These are phyloP conservation scores for Malassezia slooffiae DNA, from an alignment of 1,284 basidiomycete genomes.

Conservation along the genomic window DNA sequence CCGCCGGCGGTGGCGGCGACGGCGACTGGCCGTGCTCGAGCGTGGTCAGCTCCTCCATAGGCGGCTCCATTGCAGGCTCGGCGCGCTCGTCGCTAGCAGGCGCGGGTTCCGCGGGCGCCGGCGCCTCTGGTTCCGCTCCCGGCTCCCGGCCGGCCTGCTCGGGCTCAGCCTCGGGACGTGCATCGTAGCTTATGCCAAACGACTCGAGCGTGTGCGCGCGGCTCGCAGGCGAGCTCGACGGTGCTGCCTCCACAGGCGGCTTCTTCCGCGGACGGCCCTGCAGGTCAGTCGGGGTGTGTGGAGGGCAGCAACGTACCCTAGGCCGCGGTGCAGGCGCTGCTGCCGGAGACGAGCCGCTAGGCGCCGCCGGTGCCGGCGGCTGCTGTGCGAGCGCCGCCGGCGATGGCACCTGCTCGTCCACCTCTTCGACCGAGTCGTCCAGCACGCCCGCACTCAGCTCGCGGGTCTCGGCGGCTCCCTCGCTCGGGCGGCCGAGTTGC, in stretches of 20 bases:
- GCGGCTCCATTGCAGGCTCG: not conserved
- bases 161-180: not conserved
- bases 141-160: not conserved
- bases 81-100: not conserved
- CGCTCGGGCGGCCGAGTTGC: not conserved
- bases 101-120: not conserved
- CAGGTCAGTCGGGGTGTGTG: constrained; percentile 1
- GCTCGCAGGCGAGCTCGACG: not conserved
- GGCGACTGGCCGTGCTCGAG: constrained; percentile 5
- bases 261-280: constrained; percentile 2
- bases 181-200: not conserved
- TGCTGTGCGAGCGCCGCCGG: no score
- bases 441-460: no score
- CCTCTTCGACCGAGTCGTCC: no score
- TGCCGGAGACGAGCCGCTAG: not conserved
- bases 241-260: not conserved
- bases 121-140: not conserved
- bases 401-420: no score
- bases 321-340: not conserved
- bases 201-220: not conserved
- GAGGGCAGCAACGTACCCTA: not conserved
- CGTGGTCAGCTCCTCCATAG: not conserved
- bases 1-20: constrained; percentile 5
- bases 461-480: no score
- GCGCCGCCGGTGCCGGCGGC: not conserved